Base-by-base conservation (phyloP, 129 eudicot species). In the Arctium lappa region DNA sequence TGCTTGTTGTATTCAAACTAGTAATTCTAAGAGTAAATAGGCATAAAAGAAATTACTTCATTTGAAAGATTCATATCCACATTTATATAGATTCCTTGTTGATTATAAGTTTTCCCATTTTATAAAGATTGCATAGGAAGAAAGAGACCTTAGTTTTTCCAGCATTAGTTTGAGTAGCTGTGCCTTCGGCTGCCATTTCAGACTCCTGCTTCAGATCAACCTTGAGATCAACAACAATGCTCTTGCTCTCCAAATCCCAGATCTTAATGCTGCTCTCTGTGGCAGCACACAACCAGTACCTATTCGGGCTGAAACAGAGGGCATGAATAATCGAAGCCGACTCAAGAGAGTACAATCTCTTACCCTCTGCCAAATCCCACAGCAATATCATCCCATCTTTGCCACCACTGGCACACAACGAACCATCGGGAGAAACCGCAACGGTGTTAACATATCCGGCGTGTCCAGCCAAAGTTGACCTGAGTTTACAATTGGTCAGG, bases 331-430 rank as follows among this genome's bases (percentile, higher is more conserved):
- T 89, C 0, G 91, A 81, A 44, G 89, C 82, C 1, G 94, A 88
- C 15, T 92, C 97, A 76, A 92, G 56, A 0, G 91, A 86, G 31
- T 90, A 90, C 27, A 92, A 53, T 48, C 62, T 87, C 89, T 90
- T 90, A 11, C 94, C 94, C 84, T 90, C 95, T 2, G 91, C 89
- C 90, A 92, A 89, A 89, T 90, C 94, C 97, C 97, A 90, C 69
- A 92, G 77, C 87, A 92, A 70, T 16, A 92, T 89, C 32, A 83
- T 87, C 7, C 95, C 95, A 76, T 92, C 94, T 74, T 92, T 92
- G 0, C 97, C 94, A 1, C 97, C 97, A 76, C 95, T 92, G 0
- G 97, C 94, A 75, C 97, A 90, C 78, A 92, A 74, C 0, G 93
- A 87, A n/a, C 97, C 94, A 76, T 90, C 97, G 0, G 97, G 97